Conservation (phyloP, 2,329 filamentous ascomycete species). For the Paradendryphiella salina region DNA sequence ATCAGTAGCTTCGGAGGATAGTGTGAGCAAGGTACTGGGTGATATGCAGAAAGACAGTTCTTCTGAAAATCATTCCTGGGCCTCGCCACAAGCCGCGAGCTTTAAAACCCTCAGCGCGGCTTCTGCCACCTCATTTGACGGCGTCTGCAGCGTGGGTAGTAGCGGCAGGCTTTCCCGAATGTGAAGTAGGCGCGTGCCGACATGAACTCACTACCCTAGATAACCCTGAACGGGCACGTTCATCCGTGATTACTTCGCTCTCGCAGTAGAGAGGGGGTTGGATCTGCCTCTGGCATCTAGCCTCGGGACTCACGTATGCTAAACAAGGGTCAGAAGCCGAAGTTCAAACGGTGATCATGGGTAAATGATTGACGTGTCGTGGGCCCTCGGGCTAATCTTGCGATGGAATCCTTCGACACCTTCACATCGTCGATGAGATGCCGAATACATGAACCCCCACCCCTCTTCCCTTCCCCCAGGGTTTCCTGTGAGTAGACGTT, state of each 20-base stretch:
- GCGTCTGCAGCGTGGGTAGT: conserved; percentile 7
- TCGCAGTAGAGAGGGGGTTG: conserved; percentile 2
- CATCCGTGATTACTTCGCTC: conserved; percentile 9
- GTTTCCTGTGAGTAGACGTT: conserved; percentile 1
- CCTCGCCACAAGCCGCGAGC: conserved; percentile 2
- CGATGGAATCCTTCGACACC: conserved; percentile 11
- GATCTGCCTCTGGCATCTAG: conserved; percentile 18
- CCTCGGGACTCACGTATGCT: conserved; percentile 17
- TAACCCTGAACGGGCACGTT: conserved; percentile 6
- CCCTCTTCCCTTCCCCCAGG: background rate
- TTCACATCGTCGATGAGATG: conserved; percentile 13
- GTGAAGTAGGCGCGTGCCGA: conserved; percentile 13
- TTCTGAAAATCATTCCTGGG: background rate
- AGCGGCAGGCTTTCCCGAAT: conserved; percentile 10
- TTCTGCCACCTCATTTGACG: conserved; percentile 7
- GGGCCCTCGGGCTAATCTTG: conserved; percentile 15
- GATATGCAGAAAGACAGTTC: conserved; percentile 2
- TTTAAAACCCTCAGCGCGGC: conserved; percentile 1
- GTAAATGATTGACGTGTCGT: conserved; percentile 18
- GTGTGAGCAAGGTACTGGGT: conserved; percentile 7
- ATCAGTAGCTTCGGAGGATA: conserved; percentile 30
- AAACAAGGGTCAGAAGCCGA: conserved; percentile 20
- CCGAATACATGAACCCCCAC: background rate
- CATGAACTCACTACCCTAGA: conserved; percentile 6
- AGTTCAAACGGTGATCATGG: conserved; percentile 22